Conservation (phyloP, 2,329 filamentous ascomycete species). For the Didymosphaeria variabile region DNA sequence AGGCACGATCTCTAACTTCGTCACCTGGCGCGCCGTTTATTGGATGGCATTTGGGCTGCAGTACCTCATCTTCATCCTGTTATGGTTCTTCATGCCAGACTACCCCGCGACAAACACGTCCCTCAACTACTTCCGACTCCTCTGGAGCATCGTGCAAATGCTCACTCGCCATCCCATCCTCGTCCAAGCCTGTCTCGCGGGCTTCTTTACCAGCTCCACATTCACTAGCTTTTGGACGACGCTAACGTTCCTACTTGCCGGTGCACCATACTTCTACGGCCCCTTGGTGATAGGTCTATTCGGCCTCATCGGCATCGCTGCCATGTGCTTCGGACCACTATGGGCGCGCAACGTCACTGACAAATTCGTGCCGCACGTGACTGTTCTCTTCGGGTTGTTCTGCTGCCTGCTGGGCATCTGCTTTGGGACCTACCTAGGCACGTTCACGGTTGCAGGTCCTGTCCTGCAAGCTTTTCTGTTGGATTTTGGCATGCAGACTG, state of each 20-base stretch:
- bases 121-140: conserved; percentile 70
- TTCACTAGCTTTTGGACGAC: conserved; percentile 79
- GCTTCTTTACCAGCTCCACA: conserved; percentile 67
- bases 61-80: conserved; percentile 68
- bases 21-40: conserved; percentile 79
- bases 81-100: conserved; percentile 81
- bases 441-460: conserved; percentile 72
- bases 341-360: conserved; percentile 77
- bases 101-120: conserved; percentile 79
- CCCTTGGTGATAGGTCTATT: conserved; percentile 79
- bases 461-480: conserved; percentile 75
- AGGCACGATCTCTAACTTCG: conserved; percentile 77
- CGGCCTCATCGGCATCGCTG: conserved; percentile 76
- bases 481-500: conserved; percentile 77
- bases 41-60: conserved; percentile 79
- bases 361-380: conserved; percentile 72
- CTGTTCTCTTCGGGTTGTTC: conserved; percentile 68
- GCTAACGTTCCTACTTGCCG: conserved; percentile 79
- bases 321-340: conserved; percentile 72
- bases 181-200: conserved; percentile 73
- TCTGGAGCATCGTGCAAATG: conserved; percentile 72
- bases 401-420: conserved; percentile 69
- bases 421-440: conserved; percentile 75
- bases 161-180: conserved; percentile 72
- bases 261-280: conserved; percentile 72